Percentiles rank a stretch among this genome's conserved stretches.
phyloP scores from a whole-genome alignment of 2,329 filamentous ascomycete species.

The Cercospora berteroae region DNA sequence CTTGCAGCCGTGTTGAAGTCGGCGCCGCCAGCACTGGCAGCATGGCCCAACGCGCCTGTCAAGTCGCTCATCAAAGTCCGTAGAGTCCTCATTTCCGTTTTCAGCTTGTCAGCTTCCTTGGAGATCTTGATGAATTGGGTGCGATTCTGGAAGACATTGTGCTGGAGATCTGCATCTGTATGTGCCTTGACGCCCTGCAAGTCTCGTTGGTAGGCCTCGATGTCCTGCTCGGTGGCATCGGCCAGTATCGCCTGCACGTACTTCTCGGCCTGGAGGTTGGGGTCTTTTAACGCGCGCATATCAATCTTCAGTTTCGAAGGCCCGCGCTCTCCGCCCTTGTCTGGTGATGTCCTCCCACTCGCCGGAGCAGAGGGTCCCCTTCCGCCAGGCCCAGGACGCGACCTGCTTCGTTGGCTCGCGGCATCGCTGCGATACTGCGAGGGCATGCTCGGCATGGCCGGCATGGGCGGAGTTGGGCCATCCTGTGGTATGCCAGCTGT shows the following conservation, averaged over 20 bases:
- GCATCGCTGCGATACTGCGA: constrained; percentile 52
- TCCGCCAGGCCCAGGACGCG: background rate
- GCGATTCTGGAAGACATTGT: constrained; percentile 94
- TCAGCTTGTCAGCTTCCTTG: constrained; percentile 97
- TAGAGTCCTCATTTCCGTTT: constrained; percentile 89
- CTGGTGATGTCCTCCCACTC: constrained; percentile 39
- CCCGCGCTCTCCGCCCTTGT: constrained; percentile 19
- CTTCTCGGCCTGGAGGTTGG: constrained; percentile 75
- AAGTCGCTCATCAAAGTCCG: constrained; percentile 90
- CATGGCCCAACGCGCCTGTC: constrained; percentile 53
- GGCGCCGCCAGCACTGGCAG: constrained; percentile 42
- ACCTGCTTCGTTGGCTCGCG: constrained; percentile 5
- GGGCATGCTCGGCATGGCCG: constrained; percentile 58
- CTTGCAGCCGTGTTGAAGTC: constrained; percentile 39
- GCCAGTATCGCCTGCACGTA: constrained; percentile 62
- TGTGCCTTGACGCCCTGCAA: constrained; percentile 74
- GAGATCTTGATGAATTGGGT: constrained; percentile 99
- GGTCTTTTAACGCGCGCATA: constrained; percentile 73
- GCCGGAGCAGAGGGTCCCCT: constrained; percentile 1
- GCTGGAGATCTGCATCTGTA: constrained; percentile 80
- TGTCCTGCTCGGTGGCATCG: constrained; percentile 84
- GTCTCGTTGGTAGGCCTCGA: constrained; percentile 74
- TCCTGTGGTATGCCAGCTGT: constrained; percentile 64
- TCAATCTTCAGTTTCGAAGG: constrained; percentile 64
- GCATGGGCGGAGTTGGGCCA: constrained; percentile 63